Base-by-base conservation (phyloP, 352 stramenopile genomes). In the Globisporangium sylvaticum region DNA sequence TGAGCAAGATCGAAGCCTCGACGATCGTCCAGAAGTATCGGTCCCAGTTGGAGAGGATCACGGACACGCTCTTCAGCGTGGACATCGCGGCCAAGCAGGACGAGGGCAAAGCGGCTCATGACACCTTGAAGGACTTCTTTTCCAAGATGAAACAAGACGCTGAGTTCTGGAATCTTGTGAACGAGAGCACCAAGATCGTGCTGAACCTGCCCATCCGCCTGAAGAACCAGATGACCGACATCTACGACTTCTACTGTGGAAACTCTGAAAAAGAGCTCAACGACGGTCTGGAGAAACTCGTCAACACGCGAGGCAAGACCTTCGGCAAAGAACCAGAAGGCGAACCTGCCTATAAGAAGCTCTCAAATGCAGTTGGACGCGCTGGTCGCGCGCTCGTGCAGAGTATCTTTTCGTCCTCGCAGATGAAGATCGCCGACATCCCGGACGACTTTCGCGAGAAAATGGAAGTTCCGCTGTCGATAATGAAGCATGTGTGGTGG, bases 41-140 rank as follows among this genome's bases (percentile, higher is more conserved):
- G 1, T 57, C 50, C 0, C 66, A 27, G 18, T 4, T 78, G 14
- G 15, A 80, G 6, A 34, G n/a, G 2, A 48, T 71, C n/a, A 50
- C 58, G 0, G 58, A 72, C 12, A 67, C 31, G 5, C 48, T 82
- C 18, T 80, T 83, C 25, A 60, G 72, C 18, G 58, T 87, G 50
- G 68, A 80, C 8, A 34, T 78, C 2, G 10, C 79, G 22, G 7
- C 32, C 24, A 53, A 18, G 37, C 37, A 44, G 1, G 37, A 20
- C 12, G 37, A 44, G 12, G 37, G 37, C 37, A 44, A 44, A 44
- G 37, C 12, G 4, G 37, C 37, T 12, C 37, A 44, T 44, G 37
- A 20, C 0, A 46, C 12, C 8, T 29, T 58, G 20, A 58, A 55
- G 9, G 10, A 53, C 0, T 65, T 57, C 2, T 14, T 81, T 27